phyloP scores from a whole-genome alignment of 805 yeast species.

The Schizosaccharomyces cryophilus region DNA sequence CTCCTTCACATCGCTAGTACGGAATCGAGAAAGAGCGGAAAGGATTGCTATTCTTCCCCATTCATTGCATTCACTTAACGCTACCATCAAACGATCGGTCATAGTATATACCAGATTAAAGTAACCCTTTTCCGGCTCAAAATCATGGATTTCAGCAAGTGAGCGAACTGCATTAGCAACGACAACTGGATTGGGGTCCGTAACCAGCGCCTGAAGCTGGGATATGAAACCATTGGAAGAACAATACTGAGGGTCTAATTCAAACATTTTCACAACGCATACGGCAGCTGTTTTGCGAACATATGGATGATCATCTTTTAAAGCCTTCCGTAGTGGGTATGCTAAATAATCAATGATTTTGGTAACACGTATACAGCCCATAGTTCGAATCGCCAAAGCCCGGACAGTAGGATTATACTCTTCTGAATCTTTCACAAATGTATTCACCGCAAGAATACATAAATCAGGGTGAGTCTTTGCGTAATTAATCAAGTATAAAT shows the following conservation, averaged over 20 bases:
- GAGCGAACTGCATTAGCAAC: slow-evolving; percentile 84
- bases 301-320: slow-evolving; percentile 83
- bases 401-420: slow-evolving; percentile 91
- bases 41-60: slow-evolving; percentile 93
- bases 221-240: slow-evolving; percentile 68
- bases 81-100: slow-evolving; percentile 39
- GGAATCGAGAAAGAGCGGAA: slow-evolving; percentile 53
- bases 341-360: slow-evolving; percentile 89
- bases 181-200: slow-evolving; percentile 88
- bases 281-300: slow-evolving; percentile 95
- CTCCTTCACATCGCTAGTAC: slow-evolving; percentile 31
- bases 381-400: slow-evolving; percentile 88
- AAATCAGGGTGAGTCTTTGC: slow-evolving; percentile 92
- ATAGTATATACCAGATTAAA: slow-evolving; percentile 19
- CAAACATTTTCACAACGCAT: slow-evolving; percentile 86
- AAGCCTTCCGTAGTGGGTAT: slow-evolving; percentile 61
- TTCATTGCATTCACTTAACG: slow-evolving; percentile 90
- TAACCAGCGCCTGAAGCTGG: slow-evolving; percentile 37
- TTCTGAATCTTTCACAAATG: slow-evolving; percentile 83
- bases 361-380: slow-evolving; percentile 94
- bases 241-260: slow-evolving; percentile 56
- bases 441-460: slow-evolving; percentile 85
- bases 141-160: slow-evolving; percentile 53
- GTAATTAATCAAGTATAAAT: slow-evolving; percentile 84
- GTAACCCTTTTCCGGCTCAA: slow-evolving; percentile 29